phyloP scores from a whole-genome alignment of 495 filamentous ascomycete species.

The Oidiodendron maius region DNA sequence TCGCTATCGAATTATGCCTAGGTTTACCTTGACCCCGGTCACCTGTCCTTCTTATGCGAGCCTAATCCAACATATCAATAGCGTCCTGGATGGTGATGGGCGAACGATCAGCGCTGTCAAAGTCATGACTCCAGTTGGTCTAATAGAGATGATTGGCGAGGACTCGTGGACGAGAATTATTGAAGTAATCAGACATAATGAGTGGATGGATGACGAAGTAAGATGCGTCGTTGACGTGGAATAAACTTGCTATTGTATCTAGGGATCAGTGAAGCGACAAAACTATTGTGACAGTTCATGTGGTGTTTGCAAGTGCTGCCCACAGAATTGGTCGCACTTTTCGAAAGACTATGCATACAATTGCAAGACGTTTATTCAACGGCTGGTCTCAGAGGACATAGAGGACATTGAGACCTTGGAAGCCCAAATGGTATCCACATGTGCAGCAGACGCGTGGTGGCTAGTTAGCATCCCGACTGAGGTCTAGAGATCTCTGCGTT shows the following conservation, averaged over 20 bases:
- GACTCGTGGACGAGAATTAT: constrained; percentile 41
- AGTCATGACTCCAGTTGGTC: constrained; percentile 27
- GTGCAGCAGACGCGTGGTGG: no score
- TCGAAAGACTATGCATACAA: no score
- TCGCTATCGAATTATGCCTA: constrained; percentile 8
- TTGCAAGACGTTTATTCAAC: no score
- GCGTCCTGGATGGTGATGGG: constrained; percentile 1
- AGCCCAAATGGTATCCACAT: no score
- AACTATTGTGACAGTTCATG: no score
- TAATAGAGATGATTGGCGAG: constrained; percentile 31
- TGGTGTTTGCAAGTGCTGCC: no score
- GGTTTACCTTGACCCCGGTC: constrained; percentile 1
- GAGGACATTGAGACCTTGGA: no score
- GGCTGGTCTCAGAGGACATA: no score
- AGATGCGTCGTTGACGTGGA: constrained; percentile 35
- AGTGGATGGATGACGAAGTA: constrained; percentile 49
- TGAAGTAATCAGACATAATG: constrained; percentile 34
- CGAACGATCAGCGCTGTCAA: constrained; percentile 18
- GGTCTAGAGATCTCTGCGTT: neutral
- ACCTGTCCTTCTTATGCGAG: constrained; percentile 12
- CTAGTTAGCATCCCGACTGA: neutral
- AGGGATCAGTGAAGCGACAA: no score
- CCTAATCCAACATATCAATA: constrained; percentile 14
- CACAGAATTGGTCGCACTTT: no score
- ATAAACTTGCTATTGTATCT: neutral